Evolutionary conservation across 75 land plant genomes (phyloP), one percentile per base, ranked within the genome.

Genomic region (Picea glauca): DNA sequence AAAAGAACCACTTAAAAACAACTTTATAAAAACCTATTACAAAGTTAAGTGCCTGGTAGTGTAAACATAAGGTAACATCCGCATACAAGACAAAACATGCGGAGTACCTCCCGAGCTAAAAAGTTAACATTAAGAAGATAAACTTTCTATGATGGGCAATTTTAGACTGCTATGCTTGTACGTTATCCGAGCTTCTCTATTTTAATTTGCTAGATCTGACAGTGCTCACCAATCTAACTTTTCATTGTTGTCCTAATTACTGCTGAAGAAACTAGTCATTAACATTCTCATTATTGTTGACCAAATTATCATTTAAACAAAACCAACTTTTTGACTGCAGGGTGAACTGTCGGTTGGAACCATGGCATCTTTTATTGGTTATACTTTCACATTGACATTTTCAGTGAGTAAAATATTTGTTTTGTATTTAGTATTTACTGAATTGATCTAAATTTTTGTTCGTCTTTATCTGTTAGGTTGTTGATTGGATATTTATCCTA

Each of bases 281-380:
- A 50, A 50, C 56, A 9, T 50, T 9, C 56, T 50, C 11, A 50
- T 50, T 50, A 50, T 50, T 50, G 56, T 50, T 50, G 30, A 23
- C 11, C 15, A 64, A 64, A 64, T 64, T 64, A 23, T 23, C 67
- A 30, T 64, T 64, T 64, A 64, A 64, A 21, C 30, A 64, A 64
- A 64, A 14, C 11, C 13, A 14, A 15, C 67, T 13, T 21, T 64
- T 58, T 76, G 54, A 17, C 81, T 89, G 75, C 91, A 98, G 99
- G 99, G 99, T 26, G 92, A 98, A 83, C 91, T 98, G 2, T 78
- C 98, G 62, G 86, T 98, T 76, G 99, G 99, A 68, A 93, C 86
- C 1, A 86, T 98, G 94, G 96, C 90, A 79, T 95, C 99, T 72
- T 98, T 98, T 80, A 95, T 98, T 84, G 99, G 99, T 72, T 98